Conservation (phyloP, 257 asterid species). For the Parsonsia alboflavescens region DNA sequence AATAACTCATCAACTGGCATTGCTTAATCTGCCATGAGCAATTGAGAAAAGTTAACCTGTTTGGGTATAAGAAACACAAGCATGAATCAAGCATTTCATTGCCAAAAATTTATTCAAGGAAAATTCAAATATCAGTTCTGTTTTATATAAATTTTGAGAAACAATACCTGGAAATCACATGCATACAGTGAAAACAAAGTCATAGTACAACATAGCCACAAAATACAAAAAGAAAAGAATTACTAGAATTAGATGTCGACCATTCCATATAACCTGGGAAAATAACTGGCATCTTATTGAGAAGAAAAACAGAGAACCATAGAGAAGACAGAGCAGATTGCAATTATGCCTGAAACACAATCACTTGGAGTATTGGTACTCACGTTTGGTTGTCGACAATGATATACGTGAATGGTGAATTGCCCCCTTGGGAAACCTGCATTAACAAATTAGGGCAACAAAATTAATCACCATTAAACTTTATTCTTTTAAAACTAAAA, state of each 20-base stretch:
- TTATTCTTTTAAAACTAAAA: neutral
- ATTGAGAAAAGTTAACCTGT: too few species aligned
- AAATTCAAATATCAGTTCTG: neutral
- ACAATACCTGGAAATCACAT: neutral
- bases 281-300: neutral
- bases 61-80: neutral
- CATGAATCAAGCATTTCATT: neutral
- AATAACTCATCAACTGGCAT: neutral
- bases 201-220: neutral
- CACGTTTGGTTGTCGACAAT: slow-evolving; percentile 91
- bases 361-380: slow-evolving; percentile 29
- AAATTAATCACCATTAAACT: neutral
- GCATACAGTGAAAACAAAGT: neutral
- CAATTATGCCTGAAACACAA: neutral
- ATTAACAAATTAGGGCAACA: slow-evolving; percentile 21
- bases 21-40: neutral
- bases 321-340: neutral
- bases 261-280: neutral
- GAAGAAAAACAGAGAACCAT: neutral
- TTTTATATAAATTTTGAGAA: neutral
- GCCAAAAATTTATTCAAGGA: too few species aligned
- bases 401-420: slow-evolving; percentile 91
- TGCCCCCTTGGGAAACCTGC: slow-evolving; percentile 90
- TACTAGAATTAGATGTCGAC: neutral
- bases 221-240: neutral